Percentiles rank a stretch among this genome's conserved stretches.
These are phyloP conservation scores for Suhomyces panamericanus DNA, from an alignment of 1,139 yeast species.

Conservation along the genomic window DNA sequence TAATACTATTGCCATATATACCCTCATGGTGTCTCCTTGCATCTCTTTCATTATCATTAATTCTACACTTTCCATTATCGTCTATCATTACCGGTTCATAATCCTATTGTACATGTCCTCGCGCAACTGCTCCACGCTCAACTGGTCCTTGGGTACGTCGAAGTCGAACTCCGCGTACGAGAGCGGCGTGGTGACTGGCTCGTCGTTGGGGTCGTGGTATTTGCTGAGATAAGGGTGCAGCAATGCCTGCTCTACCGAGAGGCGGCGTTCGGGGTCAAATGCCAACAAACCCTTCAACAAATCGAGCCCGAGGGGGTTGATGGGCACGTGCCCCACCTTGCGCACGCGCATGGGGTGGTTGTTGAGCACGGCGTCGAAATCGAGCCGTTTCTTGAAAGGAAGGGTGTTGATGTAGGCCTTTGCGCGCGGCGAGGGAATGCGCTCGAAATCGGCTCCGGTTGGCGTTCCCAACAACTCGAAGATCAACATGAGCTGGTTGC, in stretches of 20 bases:
- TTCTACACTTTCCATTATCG: no score
- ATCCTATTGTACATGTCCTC: constrained; percentile 59
- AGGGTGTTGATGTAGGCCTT: constrained; percentile 59
- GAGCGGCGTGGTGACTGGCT: constrained; percentile 51
- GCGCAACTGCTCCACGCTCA: constrained; percentile 49
- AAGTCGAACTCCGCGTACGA: constrained; percentile 49
- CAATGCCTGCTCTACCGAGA: constrained; percentile 64
- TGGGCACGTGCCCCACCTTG: constrained; percentile 14
- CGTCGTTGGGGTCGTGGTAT: constrained; percentile 73
- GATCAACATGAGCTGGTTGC: constrained; percentile 62
- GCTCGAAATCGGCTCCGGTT: constrained; percentile 51
- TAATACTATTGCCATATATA: no score
- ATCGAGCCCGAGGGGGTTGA: constrained; percentile 63
- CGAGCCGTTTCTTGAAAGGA: constrained; percentile 36
- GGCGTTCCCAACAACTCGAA: constrained; percentile 69
- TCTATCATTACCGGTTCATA: constrained; percentile 20
- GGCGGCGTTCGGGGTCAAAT: constrained; percentile 65
- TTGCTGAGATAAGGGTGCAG: constrained; percentile 63
- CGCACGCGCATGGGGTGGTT: constrained; percentile 17
- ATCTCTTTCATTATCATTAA: no score
- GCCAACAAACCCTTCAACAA: constrained; percentile 57
- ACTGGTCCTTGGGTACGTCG: constrained; percentile 55
- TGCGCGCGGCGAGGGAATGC: constrained; percentile 62
- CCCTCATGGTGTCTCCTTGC: no score
- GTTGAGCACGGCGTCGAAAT: constrained; percentile 14